Evolutionary conservation across 2,329 filamentous ascomycete genomes (phyloP).

Genomic region (Colletotrichum sp.): DNA sequence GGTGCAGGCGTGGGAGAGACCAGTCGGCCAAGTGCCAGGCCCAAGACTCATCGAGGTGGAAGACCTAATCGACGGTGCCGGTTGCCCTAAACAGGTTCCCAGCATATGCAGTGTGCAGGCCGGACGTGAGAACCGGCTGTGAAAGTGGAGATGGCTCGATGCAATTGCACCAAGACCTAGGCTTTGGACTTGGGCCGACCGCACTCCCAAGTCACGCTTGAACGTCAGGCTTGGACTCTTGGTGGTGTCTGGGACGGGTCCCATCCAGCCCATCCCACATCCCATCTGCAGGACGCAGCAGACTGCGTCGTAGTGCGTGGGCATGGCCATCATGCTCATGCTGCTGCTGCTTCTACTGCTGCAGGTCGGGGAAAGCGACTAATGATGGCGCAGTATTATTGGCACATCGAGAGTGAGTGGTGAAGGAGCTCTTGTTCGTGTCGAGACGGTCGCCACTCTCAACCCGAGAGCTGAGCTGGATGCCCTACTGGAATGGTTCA

Average conservation of each 20-base stretch:
- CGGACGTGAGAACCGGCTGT: conserved; percentile 11
- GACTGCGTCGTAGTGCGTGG: not conserved
- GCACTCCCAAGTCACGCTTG: conserved; percentile 3
- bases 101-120: conserved; percentile 13
- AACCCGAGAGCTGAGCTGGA: not conserved
- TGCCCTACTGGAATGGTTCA: not conserved
- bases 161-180: not conserved
- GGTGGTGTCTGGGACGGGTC: not conserved
- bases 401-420: not conserved
- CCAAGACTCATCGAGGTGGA: not conserved
- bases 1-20: not conserved
- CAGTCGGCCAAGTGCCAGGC: not conserved
- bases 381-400: not conserved
- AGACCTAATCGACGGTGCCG: not conserved
- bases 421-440: not conserved
- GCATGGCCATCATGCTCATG: conserved; percentile 6
- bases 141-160: conserved; percentile 15
- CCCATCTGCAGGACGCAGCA: conserved; percentile 8
- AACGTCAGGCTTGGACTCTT: conserved; percentile 17
- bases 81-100: conserved; percentile 18
- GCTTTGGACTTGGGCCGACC: conserved; percentile 1
- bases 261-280: not conserved
- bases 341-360: not conserved
- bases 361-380: conserved; percentile 3
- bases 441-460: not conserved